Evolutionary conservation across 495 filamentous ascomycete genomes (phyloP).

Genomic region (Echria macrotheca): DNA sequence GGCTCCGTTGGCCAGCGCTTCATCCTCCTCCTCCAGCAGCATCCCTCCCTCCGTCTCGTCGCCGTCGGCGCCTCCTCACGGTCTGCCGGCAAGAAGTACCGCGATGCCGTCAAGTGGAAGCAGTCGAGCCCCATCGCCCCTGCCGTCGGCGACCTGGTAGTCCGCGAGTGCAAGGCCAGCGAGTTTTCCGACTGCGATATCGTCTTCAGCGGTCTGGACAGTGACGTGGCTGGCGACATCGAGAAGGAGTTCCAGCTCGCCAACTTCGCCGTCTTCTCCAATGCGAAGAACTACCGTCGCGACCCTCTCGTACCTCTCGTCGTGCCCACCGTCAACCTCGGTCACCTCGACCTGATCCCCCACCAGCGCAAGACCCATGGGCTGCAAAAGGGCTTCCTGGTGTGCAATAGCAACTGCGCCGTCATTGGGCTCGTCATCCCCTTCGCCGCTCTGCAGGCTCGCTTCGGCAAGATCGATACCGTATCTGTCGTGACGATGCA

Average conservation of each 20-base stretch:
- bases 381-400: slow-evolving; percentile 72
- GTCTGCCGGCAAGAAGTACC: slow-evolving; percentile 77
- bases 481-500: slow-evolving; percentile 85
- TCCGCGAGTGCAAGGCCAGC: slow-evolving; percentile 68
- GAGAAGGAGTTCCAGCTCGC: slow-evolving; percentile 76
- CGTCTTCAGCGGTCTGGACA: slow-evolving; percentile 84
- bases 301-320: slow-evolving; percentile 79
- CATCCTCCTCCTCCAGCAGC: slow-evolving; percentile 72
- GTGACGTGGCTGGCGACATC: slow-evolving; percentile 75
- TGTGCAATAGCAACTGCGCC: slow-evolving; percentile 88
- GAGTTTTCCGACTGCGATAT: slow-evolving; percentile 79
- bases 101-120: slow-evolving; percentile 80
- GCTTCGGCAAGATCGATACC: slow-evolving; percentile 67
- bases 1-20: slow-evolving; percentile 85
- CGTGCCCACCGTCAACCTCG: slow-evolving; percentile 76
- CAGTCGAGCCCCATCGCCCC: slow-evolving; percentile 68
- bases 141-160: slow-evolving; percentile 59
- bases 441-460: slow-evolving; percentile 73
- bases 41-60: slow-evolving; percentile 69
- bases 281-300: slow-evolving; percentile 83
- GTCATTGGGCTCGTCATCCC: slow-evolving; percentile 86
- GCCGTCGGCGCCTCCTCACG: slow-evolving; percentile 74
- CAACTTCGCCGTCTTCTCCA: slow-evolving; percentile 77
- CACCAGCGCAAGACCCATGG: slow-evolving; percentile 62
- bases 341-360: slow-evolving; percentile 72